Evolutionary conservation across 257 asterid genomes (phyloP), one percentile per base, ranked within the genome.

Genomic region (Nicotiana sylvestris): DNA sequence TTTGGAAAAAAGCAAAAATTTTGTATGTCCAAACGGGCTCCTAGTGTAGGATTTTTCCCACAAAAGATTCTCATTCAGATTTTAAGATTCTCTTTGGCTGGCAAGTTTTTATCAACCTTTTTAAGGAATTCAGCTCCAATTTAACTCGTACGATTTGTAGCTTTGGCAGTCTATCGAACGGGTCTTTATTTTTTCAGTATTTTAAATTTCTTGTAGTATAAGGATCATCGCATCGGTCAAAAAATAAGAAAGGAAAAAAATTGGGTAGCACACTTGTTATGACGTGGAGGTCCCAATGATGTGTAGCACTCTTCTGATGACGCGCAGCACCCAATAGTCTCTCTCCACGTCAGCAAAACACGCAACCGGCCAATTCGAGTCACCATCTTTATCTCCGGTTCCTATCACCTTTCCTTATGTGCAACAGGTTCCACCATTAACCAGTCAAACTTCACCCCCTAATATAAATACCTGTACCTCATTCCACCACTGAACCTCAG

Each of bases 251-350:
- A 11, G 58, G 12, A 1, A 11, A 69, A 37, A 69, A 69, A 43
- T 43, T 70, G 33, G 35, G 3, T n/a, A n/a, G 33, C 78, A 46
- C 13, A 72, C 13, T 25, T 46, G 21, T 11, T 9, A 70, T n/a
- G 78, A 70, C 35, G 58, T 70, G 78, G 58, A 70, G 33, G 1
- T 43, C 11, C 18, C 35, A 7, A 9, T 27, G 67, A 82, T 67
- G 76, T 25, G 29, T n/a, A 64, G 37, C 81, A 76, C 21, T 57
- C 37, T 65, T 18, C 66, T 21, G 8, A 62, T 87, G 90, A 88
- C 88, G 80, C 84, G 58, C 53, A 51, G 15, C 62, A 77, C 9
- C 88, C 83, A 88, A 85, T 85, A 46, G 68, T 8, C 18, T 9
- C 1, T 51, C 25, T 61, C 85, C 88, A 86, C 81, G 86, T 83